These are phyloP conservation scores for Bretschneidera sinensis DNA, from an alignment of 345 rosid species.

Conservation along the genomic window DNA sequence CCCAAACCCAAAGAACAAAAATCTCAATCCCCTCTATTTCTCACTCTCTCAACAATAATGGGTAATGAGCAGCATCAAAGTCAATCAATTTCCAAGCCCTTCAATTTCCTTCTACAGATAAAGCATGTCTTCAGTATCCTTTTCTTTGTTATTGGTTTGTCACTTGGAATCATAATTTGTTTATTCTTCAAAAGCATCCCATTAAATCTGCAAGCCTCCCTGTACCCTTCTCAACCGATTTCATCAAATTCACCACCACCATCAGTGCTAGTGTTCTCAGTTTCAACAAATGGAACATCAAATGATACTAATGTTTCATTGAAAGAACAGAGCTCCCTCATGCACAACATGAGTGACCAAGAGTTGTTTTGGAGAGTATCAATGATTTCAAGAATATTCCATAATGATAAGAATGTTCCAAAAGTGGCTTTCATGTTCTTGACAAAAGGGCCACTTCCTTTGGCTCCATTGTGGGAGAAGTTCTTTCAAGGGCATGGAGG, in stretches of 20 bases:
- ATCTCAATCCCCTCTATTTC: background rate
- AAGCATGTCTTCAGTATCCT: conserved; percentile 17
- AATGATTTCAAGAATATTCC: conserved; percentile 14
- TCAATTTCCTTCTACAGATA: conserved; percentile 7
- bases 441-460: conserved; percentile 51
- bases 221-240: background rate
- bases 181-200: conserved; percentile 27
- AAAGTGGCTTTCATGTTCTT: conserved; percentile 82
- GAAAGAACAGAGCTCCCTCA: conserved; percentile 8
- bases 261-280: too few species aligned
- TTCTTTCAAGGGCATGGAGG: conserved; percentile 60
- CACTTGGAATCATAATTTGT: conserved; percentile 34
- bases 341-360: conserved; percentile 58
- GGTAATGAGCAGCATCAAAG: conserved; percentile 6
- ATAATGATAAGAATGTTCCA: conserved; percentile 8
- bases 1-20: too few species aligned
- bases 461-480: conserved; percentile 75
- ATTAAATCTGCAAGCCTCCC: background rate
- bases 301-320: background rate
- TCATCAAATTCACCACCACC: background rate
- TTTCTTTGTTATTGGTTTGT: conserved; percentile 35
- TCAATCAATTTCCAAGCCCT: conserved; percentile 20
- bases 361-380: conserved; percentile 51
- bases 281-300: background rate
- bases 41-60: conserved; percentile 17